Conservation (phyloP, 805 yeast species). For the Candida maris region DNA sequence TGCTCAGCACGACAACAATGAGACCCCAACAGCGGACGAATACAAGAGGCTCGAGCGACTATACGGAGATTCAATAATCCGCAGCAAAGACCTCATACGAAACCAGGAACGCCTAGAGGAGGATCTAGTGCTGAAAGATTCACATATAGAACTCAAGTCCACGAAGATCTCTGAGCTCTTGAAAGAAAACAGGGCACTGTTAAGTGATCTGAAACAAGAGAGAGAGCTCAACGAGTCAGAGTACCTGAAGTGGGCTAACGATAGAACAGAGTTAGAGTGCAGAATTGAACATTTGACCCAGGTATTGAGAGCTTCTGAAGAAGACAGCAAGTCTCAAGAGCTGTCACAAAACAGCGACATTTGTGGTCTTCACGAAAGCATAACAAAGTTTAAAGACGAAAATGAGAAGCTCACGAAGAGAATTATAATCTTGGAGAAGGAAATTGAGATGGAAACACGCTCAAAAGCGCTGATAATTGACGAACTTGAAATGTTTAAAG, state of each 20-base stretch:
- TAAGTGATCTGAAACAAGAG: conserved; percentile 27
- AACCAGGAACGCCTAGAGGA: conserved; percentile 35
- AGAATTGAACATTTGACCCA: conserved; percentile 24
- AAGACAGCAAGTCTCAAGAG: conserved; percentile 13
- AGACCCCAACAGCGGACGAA: conserved; percentile 8
- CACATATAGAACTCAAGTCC: conserved; percentile 22
- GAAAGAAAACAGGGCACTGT: conserved; percentile 23
- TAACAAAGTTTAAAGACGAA: conserved; percentile 7
- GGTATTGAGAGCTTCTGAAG: conserved; percentile 14
- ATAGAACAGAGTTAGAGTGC: conserved; percentile 24
- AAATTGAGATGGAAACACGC: conserved; percentile 50
- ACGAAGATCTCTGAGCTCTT: conserved; percentile 26
- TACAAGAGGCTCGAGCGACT: conserved; percentile 26
- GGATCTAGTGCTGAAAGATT: conserved; percentile 30
- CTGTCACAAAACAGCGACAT: conserved; percentile 9
- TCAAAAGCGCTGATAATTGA: conserved; percentile 51
- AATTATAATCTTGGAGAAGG: conserved; percentile 40
- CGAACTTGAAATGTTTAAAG: conserved; percentile 48
- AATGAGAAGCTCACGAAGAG: conserved; percentile 14
- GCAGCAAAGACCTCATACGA: conserved; percentile 28
- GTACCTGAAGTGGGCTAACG: conserved; percentile 27
- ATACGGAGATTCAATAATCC: conserved; percentile 28
- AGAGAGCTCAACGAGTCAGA: conserved; percentile 30
- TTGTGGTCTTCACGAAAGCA: conserved; percentile 12
- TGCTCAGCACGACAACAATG: not conserved